Evolutionary conservation across 2,329 filamentous ascomycete genomes (phyloP).

Genomic region (Colletotrichum sublineola): DNA sequence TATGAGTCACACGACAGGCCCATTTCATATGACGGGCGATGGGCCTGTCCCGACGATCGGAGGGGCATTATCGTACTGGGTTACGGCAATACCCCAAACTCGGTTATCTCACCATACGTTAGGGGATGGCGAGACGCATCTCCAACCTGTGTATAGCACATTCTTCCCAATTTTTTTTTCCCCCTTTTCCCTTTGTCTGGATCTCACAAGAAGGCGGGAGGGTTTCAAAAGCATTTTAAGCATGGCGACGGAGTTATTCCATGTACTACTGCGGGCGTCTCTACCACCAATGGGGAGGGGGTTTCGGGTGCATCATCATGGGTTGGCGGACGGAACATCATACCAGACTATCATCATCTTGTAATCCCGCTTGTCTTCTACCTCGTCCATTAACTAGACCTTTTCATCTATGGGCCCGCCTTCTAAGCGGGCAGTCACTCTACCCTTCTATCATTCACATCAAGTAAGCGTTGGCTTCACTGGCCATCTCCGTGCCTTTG

Average conservation of each 20-base stretch:
- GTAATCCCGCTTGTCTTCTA: conserved; percentile 30
- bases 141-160: conserved; percentile 30
- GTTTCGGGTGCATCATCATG: conserved; percentile 30
- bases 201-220: not conserved
- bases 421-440: not conserved
- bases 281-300: conserved; percentile 1
- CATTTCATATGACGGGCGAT: conserved; percentile 25
- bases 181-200: conserved; percentile 19
- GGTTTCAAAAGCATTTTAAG: conserved; percentile 22
- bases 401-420: not conserved
- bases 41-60: conserved; percentile 26
- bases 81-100: conserved; percentile 39
- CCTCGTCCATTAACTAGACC: conserved; percentile 19
- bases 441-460: not conserved
- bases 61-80: conserved; percentile 11
- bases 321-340: conserved; percentile 25
- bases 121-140: conserved; percentile 41
- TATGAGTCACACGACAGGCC: conserved; percentile 24
- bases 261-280: conserved; percentile 16
- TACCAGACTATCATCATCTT: conserved; percentile 10
- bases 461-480: not conserved
- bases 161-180: not conserved
- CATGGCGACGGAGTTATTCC: conserved; percentile 40
- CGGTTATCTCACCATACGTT: conserved; percentile 50
- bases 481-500: not conserved